A percentile compares a stretch with the other conserved stretches of the same genome.
Conservation (phyloP, 2,329 filamentous ascomycete genomes). For the Paraphoma chrysanthemicola region DNA sequence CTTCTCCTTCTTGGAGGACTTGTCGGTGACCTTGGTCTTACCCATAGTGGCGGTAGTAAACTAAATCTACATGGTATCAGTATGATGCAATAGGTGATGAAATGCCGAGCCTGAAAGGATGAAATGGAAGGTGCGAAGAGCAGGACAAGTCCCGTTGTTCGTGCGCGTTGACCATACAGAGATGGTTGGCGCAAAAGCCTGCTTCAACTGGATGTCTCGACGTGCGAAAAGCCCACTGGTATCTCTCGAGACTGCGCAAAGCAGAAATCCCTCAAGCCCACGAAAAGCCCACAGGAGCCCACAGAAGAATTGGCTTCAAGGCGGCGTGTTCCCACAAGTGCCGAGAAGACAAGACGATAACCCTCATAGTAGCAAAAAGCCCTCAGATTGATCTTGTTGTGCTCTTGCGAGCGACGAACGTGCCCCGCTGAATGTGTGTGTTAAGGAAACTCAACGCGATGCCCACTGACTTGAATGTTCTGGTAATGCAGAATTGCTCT, state of each 20-base stretch:
- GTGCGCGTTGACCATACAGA: conserved; percentile 23
- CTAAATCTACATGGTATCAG: conserved; percentile 42
- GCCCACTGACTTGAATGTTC: conserved; percentile 51
- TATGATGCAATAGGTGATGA: conserved; percentile 22
- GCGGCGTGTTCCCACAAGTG: conserved; percentile 62
- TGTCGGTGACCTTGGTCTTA: conserved; percentile 45
- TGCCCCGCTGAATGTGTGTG: conserved; percentile 44
- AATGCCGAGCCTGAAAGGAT: conserved; percentile 3
- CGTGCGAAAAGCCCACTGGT: conserved; percentile 53
- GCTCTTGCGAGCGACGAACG: conserved; percentile 45
- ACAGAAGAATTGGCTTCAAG: conserved; percentile 54
- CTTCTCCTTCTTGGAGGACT: conserved; percentile 63
- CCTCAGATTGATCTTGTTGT: conserved; percentile 47
- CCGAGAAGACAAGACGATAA: conserved; percentile 54
- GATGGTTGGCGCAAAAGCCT: conserved; percentile 37
- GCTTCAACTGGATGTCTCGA: conserved; percentile 49
- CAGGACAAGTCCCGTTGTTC: conserved; percentile 31
- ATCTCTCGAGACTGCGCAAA: conserved; percentile 49
- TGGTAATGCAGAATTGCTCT: conserved; percentile 30
- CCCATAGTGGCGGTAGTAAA: conserved; percentile 40
- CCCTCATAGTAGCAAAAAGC: conserved; percentile 50
- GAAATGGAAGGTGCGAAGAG: conserved; percentile 24
- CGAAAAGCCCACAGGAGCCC: conserved; percentile 55
- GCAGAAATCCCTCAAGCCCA: conserved; percentile 52
- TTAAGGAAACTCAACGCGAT: conserved; percentile 49